These are phyloP conservation scores for Magnaporthales sp. DNA, from an alignment of 2,329 filamentous ascomycete genomes.

Conservation along the genomic window DNA sequence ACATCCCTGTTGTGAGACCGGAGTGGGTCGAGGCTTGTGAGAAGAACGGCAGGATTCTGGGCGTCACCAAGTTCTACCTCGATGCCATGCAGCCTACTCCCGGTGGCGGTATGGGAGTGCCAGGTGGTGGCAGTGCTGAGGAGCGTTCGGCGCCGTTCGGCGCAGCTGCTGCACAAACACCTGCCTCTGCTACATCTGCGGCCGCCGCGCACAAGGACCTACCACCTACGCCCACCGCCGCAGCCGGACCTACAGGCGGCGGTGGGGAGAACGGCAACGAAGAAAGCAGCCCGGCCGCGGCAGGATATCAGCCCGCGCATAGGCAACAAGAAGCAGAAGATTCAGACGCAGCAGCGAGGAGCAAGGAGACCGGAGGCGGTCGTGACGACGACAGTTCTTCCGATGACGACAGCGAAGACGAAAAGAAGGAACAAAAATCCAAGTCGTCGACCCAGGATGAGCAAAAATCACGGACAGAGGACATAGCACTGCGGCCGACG, in stretches of 20 bases:
- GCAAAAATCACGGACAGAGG: constrained; percentile 47
- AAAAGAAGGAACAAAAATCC: constrained; percentile 25
- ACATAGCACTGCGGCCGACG: constrained; percentile 38
- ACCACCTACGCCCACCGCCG: constrained; percentile 15
- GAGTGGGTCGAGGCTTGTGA: constrained; percentile 99
- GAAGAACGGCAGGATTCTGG: constrained; percentile 81
- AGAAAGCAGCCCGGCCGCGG: constrained; percentile 8
- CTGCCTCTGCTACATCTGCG: background rate
- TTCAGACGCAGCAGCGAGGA: constrained; percentile 10
- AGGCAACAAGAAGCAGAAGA: constrained; percentile 12
- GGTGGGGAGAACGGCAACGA: constrained; percentile 14
- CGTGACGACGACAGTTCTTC: constrained; percentile 14
- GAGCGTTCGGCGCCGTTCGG: constrained; percentile 14
- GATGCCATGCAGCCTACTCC: constrained; percentile 57
- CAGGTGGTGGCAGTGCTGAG: background rate
- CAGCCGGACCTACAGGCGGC: constrained; percentile 13
- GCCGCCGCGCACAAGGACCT: constrained; percentile 23
- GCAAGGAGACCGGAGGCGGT: constrained; percentile 19
- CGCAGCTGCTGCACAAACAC: constrained; percentile 9
- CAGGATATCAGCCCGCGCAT: constrained; percentile 8
- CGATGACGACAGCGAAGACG: constrained; percentile 15
- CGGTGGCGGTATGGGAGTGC: background rate
- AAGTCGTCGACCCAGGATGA: constrained; percentile 31
- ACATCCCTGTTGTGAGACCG: constrained; percentile 91
- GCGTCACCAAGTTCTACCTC: constrained; percentile 91